Evolutionary conservation across 768 basidiomycete genomes (phyloP).

Genomic region (Calocybe gangraenosa): DNA sequence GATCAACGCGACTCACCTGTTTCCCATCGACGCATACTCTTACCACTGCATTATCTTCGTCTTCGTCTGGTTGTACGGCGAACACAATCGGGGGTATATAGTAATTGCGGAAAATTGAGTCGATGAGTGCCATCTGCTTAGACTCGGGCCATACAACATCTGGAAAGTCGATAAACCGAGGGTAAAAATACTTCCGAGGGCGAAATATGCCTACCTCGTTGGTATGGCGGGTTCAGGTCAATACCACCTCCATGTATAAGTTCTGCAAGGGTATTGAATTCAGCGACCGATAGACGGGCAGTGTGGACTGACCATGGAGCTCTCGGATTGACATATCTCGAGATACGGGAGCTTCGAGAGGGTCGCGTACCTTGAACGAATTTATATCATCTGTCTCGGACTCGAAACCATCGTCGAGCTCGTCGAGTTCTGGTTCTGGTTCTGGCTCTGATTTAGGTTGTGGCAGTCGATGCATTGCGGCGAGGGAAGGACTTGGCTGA

Average conservation of each 20-base stretch:
- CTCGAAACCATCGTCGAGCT: conserved; percentile 43
- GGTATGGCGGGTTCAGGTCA: conserved; percentile 68
- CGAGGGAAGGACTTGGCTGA: neutral
- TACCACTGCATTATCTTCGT: conserved; percentile 51
- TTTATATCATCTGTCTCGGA: conserved; percentile 32
- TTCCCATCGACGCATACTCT: conserved; percentile 80
- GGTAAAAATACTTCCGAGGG: no score
- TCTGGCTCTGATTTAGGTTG: conserved; percentile 13
- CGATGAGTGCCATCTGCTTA: conserved; percentile 70
- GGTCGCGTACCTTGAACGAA: conserved; percentile 39
- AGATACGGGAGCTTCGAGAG: conserved; percentile 36
- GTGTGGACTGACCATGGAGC: conserved; percentile 40
- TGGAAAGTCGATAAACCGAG: conserved; percentile 25
- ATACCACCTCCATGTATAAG: conserved; percentile 67
- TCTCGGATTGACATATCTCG: conserved; percentile 39
- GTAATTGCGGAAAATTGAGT: conserved; percentile 74
- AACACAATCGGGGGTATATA: conserved; percentile 81
- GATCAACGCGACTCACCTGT: conserved; percentile 52
- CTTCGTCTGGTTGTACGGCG: conserved; percentile 38
- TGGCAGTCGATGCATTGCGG: conserved; percentile 8
- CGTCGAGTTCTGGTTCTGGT: conserved; percentile 39
- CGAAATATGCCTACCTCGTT: conserved; percentile 47
- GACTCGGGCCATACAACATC: conserved; percentile 73
- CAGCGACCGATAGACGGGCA: neutral
- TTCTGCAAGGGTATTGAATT: conserved; percentile 28